phyloP scores from a whole-genome alignment of 176 grass and related monocot species.

The Aechmea fasciata region DNA sequence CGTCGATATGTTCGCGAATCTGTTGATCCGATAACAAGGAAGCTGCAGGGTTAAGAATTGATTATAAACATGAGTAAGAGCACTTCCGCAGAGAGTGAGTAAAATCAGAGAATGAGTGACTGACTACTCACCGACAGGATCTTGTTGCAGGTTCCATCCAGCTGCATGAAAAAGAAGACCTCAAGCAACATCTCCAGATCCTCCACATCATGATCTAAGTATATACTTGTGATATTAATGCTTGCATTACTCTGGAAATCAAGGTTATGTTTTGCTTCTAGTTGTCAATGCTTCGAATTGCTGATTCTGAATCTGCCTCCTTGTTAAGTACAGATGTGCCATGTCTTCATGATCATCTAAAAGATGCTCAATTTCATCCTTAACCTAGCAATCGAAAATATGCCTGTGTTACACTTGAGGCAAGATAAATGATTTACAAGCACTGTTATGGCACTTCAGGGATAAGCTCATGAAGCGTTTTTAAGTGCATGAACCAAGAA shows the following conservation, averaged over 20 bases:
- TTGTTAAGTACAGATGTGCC: slow-evolving; percentile 86
- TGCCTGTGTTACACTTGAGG: not conserved
- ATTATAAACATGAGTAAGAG: too few relatives aligned
- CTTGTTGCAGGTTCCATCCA: slow-evolving; percentile 92
- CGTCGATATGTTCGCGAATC: slow-evolving; percentile 91
- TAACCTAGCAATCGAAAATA: slow-evolving; percentile 39
- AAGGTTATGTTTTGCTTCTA: slow-evolving; percentile 44
- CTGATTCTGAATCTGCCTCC: slow-evolving; percentile 89
- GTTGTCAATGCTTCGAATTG: slow-evolving; percentile 75
- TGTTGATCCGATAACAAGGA: slow-evolving; percentile 12
- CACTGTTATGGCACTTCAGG: not conserved
- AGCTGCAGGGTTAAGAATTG: too few relatives aligned
- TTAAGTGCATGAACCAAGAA: too few relatives aligned
- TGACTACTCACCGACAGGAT: slow-evolving; percentile 78
- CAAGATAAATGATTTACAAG: slow-evolving; percentile 5
- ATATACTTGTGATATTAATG: slow-evolving; percentile 69
- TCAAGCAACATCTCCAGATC: slow-evolving; percentile 98
- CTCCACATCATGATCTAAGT: slow-evolving; percentile 89
- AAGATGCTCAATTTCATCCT: slow-evolving; percentile 99
- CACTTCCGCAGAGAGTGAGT: too few relatives aligned
- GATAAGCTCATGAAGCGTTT: not conserved
- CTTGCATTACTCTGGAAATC: slow-evolving; percentile 56
- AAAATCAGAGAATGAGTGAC: not conserved
- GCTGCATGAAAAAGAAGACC: slow-evolving; percentile 98
- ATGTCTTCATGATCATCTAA: slow-evolving; percentile 96